These are phyloP conservation scores for Hygrophorus russula DNA, from an alignment of 768 basidiomycete species.

Conservation along the genomic window DNA sequence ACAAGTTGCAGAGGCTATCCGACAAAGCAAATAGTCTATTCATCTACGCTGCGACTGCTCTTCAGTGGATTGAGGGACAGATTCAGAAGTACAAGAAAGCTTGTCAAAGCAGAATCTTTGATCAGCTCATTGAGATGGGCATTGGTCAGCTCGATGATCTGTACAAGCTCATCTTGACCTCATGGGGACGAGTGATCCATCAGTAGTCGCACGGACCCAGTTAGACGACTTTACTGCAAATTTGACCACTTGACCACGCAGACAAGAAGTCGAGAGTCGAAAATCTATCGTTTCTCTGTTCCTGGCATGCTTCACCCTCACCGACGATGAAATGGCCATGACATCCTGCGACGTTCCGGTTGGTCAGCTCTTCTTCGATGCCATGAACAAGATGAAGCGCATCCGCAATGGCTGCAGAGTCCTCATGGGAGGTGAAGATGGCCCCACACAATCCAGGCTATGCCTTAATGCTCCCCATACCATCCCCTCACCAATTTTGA, in stretches of 20 bases:
- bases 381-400: constrained; percentile 76
- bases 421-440: constrained; percentile 77
- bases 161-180: too few species aligned
- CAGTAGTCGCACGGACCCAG: too few species aligned
- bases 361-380: constrained; percentile 63
- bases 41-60: too few species aligned
- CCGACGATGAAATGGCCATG: constrained; percentile 59
- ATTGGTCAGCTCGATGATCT: too few species aligned
- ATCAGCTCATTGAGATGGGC: too few species aligned
- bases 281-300: constrained; percentile 72
- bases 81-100: too few species aligned
- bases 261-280: constrained; percentile 59
- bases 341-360: constrained; percentile 72
- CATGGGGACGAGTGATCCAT: too few species aligned
- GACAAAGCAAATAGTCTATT: too few species aligned
- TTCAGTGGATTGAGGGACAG: too few species aligned
- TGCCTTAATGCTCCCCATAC: constrained; percentile 8
- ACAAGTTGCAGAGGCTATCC: too few species aligned
- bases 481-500: neutral
- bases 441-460: constrained; percentile 71
- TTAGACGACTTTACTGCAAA: neutral
- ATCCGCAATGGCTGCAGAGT: constrained; percentile 82
- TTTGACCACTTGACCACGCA: constrained; percentile 15
- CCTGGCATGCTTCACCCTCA: constrained; percentile 77
- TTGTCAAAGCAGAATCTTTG: too few species aligned